Evolutionary conservation across 2,329 filamentous ascomycete genomes (phyloP).

Genomic region (Aotearoamyces nothofagi): DNA sequence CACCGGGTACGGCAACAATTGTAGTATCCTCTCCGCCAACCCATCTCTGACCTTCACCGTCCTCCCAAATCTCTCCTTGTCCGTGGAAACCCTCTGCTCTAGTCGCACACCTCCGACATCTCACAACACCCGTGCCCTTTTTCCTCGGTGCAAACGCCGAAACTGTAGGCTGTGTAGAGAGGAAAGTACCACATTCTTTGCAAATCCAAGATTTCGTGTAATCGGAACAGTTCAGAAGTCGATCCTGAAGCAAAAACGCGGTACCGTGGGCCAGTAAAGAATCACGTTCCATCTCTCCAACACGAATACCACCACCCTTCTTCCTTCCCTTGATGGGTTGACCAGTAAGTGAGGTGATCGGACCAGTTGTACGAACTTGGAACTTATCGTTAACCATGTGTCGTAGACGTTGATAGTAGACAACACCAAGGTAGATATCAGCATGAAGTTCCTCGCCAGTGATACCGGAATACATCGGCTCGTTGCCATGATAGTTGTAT

Average conservation of each 20-base stretch:
- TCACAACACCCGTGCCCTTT: conserved; percentile 51
- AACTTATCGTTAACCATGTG: conserved; percentile 99
- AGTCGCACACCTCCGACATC: conserved; percentile 63
- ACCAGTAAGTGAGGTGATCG: conserved; percentile 76
- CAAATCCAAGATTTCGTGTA: conserved; percentile 85
- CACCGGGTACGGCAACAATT: conserved; percentile 81
- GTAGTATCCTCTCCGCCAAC: conserved; percentile 84
- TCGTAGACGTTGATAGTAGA: conserved; percentile 93
- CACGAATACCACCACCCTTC: conserved; percentile 94
- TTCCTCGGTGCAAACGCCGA: conserved; percentile 49
- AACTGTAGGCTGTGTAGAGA: conserved; percentile 72
- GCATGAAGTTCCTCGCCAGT: conserved; percentile 87
- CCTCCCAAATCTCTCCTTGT: conserved; percentile 77
- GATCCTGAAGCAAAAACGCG: conserved; percentile 86
- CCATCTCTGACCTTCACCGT: conserved; percentile 72
- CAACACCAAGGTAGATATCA: conserved; percentile 92
- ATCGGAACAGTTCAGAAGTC: conserved; percentile 93
- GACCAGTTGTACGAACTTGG: conserved; percentile 91
- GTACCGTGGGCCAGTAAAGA: conserved; percentile 89
- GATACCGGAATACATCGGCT: conserved; percentile 96
- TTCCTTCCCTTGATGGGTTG: conserved; percentile 96
- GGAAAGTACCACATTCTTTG: conserved; percentile 75
- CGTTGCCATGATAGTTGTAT: conserved; percentile 96
- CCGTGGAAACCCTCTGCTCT: conserved; percentile 25
- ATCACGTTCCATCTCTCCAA: conserved; percentile 98